Evolutionary conservation across 352 stramenopile species (phyloP), one percentile per base, ranked within the genome.

Genomic region (Phytophthora citrophthora): DNA sequence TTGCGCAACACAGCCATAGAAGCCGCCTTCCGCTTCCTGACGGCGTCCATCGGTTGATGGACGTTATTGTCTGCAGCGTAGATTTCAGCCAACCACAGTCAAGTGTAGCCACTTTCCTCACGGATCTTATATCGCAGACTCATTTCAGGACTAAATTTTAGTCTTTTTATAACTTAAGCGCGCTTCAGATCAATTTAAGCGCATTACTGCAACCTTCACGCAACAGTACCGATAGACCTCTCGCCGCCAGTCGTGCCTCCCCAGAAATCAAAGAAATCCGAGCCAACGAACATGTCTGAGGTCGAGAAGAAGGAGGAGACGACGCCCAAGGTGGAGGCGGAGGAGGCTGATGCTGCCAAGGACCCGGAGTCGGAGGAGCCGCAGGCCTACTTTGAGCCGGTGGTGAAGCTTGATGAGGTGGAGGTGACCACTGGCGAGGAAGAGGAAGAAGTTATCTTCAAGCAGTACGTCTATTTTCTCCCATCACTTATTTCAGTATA

Each of bases 401-500:
- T 95, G 46, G 83, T 95, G 43, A 92, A 94, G 79, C 88, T 95
- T 52, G 86, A 95, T 46, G 88, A 95, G 67, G 94, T 99, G 23
- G 97, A 99, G 72, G 94, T 99, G 55, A 98, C 98, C 64, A 98
- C 91, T 13, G 95, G 96, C 66, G 96, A 99, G 81, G 97, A 99
- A 81, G 96, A 99, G 48, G 97, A 99, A 71, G 93, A 98, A 64
- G 89, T 97, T 26, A 46, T 98, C 46, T 97, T 91, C 72, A 97
- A 96, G 69, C 90, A 96, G 89, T 94, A 67, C 45, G 76, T 82
- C 26, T 1, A 15, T 29, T 9, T 18, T 29, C 11, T 2, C 29
- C 29, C 29, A 34, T 34, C 9, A 12, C 9, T 34, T 34, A 34
- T 34, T 34, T 34, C 9, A 34, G 9, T 34, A 32, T 39, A 18